Percentiles rank a stretch among this genome's conserved stretches.
These are phyloP conservation scores for Hypoxylon sp. DNA, from an alignment of 2,329 filamentous ascomycete genomes.

Conservation along the genomic window DNA sequence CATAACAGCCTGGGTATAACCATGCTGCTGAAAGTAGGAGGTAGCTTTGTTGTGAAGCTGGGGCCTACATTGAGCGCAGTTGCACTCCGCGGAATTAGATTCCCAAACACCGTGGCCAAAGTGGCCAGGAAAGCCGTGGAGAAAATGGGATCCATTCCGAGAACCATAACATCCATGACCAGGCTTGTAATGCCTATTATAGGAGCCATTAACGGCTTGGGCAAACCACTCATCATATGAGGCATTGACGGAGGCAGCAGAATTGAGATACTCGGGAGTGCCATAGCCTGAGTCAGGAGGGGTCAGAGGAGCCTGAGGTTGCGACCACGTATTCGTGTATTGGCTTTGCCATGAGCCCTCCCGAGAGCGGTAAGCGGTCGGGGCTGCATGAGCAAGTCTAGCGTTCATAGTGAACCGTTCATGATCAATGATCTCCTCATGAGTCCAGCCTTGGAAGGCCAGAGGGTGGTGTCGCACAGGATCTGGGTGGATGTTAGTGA, in stretches of 20 bases:
- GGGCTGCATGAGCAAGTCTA: constrained; percentile 50
- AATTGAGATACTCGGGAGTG: constrained; percentile 71
- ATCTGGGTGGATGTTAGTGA: constrained; percentile 65
- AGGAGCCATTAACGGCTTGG: constrained; percentile 54
- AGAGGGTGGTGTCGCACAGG: constrained; percentile 54
- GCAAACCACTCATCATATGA: constrained; percentile 73
- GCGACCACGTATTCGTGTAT: constrained; percentile 59
- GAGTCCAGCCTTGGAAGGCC: constrained; percentile 64
- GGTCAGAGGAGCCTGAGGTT: constrained; percentile 65
- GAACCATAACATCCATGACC: constrained; percentile 58
- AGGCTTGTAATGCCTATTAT: constrained; percentile 62
- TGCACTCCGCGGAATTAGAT: constrained; percentile 65
- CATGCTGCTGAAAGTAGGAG: constrained; percentile 65
- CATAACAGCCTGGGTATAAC: constrained; percentile 70
- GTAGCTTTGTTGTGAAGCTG: constrained; percentile 61
- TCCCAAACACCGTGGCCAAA: constrained; percentile 69
- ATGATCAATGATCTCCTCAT: constrained; percentile 70
- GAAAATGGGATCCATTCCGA: constrained; percentile 59
- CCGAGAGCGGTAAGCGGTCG: constrained; percentile 60
- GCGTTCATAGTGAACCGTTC: constrained; percentile 64
- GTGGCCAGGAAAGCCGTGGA: constrained; percentile 63
- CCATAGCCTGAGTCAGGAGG: constrained; percentile 74
- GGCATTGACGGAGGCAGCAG: constrained; percentile 68
- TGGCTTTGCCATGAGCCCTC: constrained; percentile 62
- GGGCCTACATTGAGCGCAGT: constrained; percentile 63